Base-by-base conservation (phyloP, 768 basidiomycete species). In the Clavulina sp. region DNA sequence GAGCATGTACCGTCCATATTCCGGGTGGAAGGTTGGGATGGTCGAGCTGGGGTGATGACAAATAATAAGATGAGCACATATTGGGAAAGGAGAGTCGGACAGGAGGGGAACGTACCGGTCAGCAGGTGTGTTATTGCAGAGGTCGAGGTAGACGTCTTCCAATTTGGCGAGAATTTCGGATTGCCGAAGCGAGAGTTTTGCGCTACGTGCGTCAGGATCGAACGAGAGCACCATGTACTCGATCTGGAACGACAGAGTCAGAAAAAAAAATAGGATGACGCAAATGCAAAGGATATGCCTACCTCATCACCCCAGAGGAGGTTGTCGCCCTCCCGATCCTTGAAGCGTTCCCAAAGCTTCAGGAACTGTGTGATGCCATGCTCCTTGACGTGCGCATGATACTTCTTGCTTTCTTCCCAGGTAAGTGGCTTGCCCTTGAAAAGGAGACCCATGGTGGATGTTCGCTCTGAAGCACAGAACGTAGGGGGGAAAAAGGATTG, bases 291-390 rank as follows among this genome's bases (percentile, higher is more conserved):
- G 26, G 4, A n/a, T 29, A 21, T 21, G 23, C 66, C 52, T 64
- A 93, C 93, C 82, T 99, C 95, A 61, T 99, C 95, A 18, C 95
- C 95, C 95, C 95, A 99, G 7, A 95, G 73, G 29, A 99, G 70
- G 57, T 88, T 84, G 60, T 97, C 91, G 1, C 91, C 92, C 21
- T 77, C 75, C 57, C 86, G 73, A 62, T 87, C 83, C 73, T 95
- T 97, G 62, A 92, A 72, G 46, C 80, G 76, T 61, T 91, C 79
- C 89, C 91, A 99, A 48, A 78, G 87, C 59, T 92, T 75, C 51
- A 99, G 66, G 64, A 99, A 93, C 66, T 99, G 95, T 4, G 84
- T 80, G 61, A 97, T 88, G 43, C 95, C 95, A 64, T 97, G 92
- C 49, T 70, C 68, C 57, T 91, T 73, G 57, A 97, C 86, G 67